Evolutionary conservation across 2,329 filamentous ascomycete genomes (phyloP).

Genomic region (Colletotrichum salicis): DNA sequence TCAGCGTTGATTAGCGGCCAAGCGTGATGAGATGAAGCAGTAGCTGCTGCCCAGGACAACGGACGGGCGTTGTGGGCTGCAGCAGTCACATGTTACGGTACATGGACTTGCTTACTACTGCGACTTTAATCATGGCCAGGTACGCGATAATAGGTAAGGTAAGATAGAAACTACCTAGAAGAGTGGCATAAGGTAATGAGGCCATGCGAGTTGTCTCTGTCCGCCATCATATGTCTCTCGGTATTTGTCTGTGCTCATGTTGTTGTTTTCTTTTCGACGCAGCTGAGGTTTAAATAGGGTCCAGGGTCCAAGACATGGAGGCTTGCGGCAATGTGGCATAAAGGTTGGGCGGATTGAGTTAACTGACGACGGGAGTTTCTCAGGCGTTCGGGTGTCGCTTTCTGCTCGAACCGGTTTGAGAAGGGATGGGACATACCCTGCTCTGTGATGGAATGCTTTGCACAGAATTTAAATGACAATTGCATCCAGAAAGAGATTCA

Average conservation of each 20-base stretch:
- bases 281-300: neutral
- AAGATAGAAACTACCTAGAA: no score
- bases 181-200: neutral
- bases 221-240: neutral
- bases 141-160: neutral
- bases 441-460: neutral
- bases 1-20: neutral
- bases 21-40: neutral
- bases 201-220: neutral
- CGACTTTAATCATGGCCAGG: neutral
- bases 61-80: neutral
- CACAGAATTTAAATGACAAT: neutral
- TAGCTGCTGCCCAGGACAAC: slow-evolving; percentile 12
- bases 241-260: slow-evolving; percentile 13
- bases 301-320: slow-evolving; percentile 19
- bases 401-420: slow-evolving; percentile 26
- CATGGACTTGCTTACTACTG: no score
- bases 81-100: slow-evolving; percentile 11
- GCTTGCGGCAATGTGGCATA: neutral
- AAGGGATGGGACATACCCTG: slow-evolving; percentile 20
- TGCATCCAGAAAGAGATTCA: neutral
- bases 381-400: slow-evolving; percentile 7
- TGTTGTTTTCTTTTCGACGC: neutral
- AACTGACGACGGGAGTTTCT: neutral
- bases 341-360: slow-evolving; percentile 5